phyloP scores from a whole-genome alignment of 2,329 filamentous ascomycete species.

The Paecilomyces fulvus region DNA sequence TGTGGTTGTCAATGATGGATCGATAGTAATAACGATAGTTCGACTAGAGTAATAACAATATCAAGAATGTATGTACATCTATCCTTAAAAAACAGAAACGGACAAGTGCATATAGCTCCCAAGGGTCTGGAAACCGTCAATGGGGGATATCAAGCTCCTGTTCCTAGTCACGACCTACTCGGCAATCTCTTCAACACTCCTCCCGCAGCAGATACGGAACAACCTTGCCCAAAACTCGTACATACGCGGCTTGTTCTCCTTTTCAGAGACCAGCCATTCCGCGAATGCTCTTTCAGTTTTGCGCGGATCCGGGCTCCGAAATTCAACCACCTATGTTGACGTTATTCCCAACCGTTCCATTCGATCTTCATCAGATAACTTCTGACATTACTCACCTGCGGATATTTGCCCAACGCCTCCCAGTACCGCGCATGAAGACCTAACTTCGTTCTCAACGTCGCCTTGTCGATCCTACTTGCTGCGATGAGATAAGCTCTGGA shows the following conservation, averaged over 20 bases:
- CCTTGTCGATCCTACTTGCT: conserved; percentile 14
- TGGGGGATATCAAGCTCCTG: neutral
- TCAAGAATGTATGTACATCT: neutral
- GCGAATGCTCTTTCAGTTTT: conserved; percentile 22
- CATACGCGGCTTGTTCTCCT: conserved; percentile 13
- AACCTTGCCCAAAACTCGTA: conserved; percentile 24
- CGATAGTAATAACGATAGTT: neutral
- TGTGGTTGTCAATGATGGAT: neutral
- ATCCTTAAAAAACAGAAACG: neutral
- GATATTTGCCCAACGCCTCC: conserved; percentile 19
- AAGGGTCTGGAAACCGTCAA: neutral
- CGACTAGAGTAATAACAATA: neutral
- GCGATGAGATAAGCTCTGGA: conserved; percentile 18
- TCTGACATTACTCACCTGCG: conserved; percentile 14
- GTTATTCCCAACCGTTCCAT: no score
- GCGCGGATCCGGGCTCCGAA: conserved; percentile 21
- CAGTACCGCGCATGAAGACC: conserved; percentile 18
- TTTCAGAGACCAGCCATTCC: conserved; percentile 21
- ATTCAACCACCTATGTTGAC: conserved; percentile 16
- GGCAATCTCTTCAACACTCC: conserved; percentile 19
- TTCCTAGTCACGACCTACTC: neutral
- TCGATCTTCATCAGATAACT: neutral
- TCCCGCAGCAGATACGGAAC: conserved; percentile 26
- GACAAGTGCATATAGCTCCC: neutral
- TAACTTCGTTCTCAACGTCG: conserved; percentile 14